Conservation (phyloP, 2,329 filamentous ascomycete genomes). For the Xylaria polymorpha region DNA sequence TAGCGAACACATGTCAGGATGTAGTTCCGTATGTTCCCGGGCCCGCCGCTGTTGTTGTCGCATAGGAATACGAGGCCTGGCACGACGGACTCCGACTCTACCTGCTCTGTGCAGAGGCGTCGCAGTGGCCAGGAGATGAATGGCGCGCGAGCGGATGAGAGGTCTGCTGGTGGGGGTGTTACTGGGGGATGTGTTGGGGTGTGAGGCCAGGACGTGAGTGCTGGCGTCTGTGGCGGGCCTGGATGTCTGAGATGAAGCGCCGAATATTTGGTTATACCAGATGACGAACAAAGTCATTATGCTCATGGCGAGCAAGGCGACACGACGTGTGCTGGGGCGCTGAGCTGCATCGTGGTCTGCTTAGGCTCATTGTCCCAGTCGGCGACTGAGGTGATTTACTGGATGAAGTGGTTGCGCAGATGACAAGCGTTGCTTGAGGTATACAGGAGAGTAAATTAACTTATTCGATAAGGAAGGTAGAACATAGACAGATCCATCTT, state of each 20-base stretch:
- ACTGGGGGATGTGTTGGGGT: not conserved
- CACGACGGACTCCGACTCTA: constrained; percentile 43
- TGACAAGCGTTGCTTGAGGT: no score
- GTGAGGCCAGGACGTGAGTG: not conserved
- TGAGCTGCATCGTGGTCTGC: constrained; percentile 23
- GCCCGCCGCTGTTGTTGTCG: constrained; percentile 63
- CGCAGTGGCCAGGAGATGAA: constrained; percentile 59
- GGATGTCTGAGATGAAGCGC: not conserved
- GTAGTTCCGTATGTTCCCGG: constrained; percentile 63
- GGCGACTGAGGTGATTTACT: not conserved
- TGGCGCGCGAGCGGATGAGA: constrained; percentile 53
- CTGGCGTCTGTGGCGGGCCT: not conserved
- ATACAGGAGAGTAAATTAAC: no score
- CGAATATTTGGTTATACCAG: constrained; percentile 27
- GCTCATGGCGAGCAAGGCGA: constrained; percentile 9
- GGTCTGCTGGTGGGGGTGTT: constrained; percentile 42
- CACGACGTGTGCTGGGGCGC: constrained; percentile 17
- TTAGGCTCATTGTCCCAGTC: constrained; percentile 2
- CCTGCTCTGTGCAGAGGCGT: constrained; percentile 56
- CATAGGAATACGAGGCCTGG: constrained; percentile 59
- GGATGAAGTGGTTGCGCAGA: not conserved
- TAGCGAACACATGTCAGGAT: constrained; percentile 62
- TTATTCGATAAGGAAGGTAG: no score
- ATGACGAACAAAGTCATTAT: constrained; percentile 16
- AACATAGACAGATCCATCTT: no score